A percentile compares a stretch with the other conserved stretches of the same genome.
Evolutionary conservation across 129 eudicot genomes (phyloP).

Genomic region (Rutidosis leptorrhynchoides): DNA sequence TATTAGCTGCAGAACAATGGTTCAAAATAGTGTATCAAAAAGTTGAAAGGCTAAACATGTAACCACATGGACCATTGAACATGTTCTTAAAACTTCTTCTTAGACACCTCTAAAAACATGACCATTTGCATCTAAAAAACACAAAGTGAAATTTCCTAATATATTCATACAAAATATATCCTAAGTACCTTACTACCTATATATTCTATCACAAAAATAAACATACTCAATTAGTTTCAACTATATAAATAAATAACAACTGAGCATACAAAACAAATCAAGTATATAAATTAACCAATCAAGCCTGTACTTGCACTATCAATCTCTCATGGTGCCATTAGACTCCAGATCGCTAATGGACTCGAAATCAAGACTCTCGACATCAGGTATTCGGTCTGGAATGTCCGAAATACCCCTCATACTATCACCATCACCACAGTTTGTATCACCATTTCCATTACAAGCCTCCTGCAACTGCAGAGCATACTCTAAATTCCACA

Average conservation of each 20-base stretch:
- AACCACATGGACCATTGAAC: too few species aligned
- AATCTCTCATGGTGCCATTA: constrained; percentile 25
- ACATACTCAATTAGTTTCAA: neutral
- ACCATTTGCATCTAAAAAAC: too few species aligned
- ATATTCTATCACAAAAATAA: constrained; percentile 5
- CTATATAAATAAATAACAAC: constrained; percentile 32
- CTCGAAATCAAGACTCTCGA: constrained; percentile 33
- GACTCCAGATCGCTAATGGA: constrained; percentile 37
- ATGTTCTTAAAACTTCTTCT: too few species aligned
- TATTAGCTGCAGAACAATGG: too few species aligned
- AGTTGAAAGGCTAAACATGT: too few species aligned
- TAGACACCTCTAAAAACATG: too few species aligned
- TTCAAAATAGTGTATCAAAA: too few species aligned
- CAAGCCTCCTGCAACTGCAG: constrained; percentile 45
- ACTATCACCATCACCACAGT: constrained; percentile 34
- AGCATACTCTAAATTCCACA: constrained; percentile 57
- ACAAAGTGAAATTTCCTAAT: too few species aligned
- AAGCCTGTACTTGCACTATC: constrained; percentile 27
- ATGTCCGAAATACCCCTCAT: constrained; percentile 39
- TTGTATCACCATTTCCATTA: constrained; percentile 16
- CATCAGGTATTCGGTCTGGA: constrained; percentile 32
- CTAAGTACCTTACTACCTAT: neutral
- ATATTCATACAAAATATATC: neutral
- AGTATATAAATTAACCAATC: constrained; percentile 25
- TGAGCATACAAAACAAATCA: constrained; percentile 29